Evolutionary conservation across 768 basidiomycete genomes (phyloP).

Genomic region (Antrodiella citrinella): DNA sequence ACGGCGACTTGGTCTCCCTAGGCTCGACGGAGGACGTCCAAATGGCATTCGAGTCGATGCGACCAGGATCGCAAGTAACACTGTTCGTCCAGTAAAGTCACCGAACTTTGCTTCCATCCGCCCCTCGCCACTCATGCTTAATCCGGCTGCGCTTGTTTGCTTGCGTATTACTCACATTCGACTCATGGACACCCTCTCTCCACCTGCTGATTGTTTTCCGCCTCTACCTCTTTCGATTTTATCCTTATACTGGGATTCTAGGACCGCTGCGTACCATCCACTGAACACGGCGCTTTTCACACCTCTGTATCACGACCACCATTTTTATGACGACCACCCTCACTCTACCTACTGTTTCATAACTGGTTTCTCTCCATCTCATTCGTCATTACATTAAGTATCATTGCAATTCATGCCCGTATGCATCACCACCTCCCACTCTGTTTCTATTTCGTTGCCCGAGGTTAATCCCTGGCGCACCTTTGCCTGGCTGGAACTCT

Average conservation of each 20-base stretch:
- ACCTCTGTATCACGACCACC: constrained; percentile 6
- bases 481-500: too few relatives aligned
- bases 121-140: constrained; percentile 5
- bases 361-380: neutral
- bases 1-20: constrained; percentile 83
- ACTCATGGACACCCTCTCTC: constrained; percentile 2
- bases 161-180: neutral
- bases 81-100: constrained; percentile 62
- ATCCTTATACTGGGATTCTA: constrained; percentile 9
- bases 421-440: neutral
- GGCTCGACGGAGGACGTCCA: constrained; percentile 90
- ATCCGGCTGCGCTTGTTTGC: too few relatives aligned
- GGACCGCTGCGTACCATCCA: constrained; percentile 2
- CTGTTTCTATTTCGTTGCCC: too few relatives aligned
- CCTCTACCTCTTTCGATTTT: constrained; percentile 1
- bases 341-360: constrained; percentile 2
- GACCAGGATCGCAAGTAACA: constrained; percentile 73
- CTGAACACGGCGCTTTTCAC: neutral
- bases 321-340: neutral
- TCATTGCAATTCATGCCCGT: neutral
- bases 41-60: constrained; percentile 84
- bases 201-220: constrained; percentile 1
- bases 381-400: neutral
- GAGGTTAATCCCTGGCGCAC: too few relatives aligned
- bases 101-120: neutral